phyloP scores from a whole-genome alignment of 108 stramenopile species.

The Pelagomonas calceolata region DNA sequence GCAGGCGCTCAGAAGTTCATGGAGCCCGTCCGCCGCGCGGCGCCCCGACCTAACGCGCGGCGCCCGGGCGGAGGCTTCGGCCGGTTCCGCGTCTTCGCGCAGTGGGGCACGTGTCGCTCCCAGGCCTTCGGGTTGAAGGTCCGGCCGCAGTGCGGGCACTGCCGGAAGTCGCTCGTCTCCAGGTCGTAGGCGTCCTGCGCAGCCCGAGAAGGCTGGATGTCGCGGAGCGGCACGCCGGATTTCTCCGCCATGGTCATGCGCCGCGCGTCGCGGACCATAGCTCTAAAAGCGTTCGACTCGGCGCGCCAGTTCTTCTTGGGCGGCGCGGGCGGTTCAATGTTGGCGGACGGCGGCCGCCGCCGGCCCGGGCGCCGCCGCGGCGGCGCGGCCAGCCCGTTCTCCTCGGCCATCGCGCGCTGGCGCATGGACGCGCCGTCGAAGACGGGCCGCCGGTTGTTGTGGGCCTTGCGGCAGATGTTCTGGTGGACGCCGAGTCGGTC shows the following conservation, averaged over 20 bases:
- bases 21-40: too few relatives aligned
- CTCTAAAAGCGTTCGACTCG: not conserved
- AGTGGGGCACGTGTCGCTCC: slow-evolving; percentile 42
- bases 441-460: not conserved
- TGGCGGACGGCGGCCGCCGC: too few relatives aligned
- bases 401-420: not conserved
- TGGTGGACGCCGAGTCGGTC: not conserved
- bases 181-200: not conserved
- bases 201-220: not conserved
- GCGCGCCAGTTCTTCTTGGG: not conserved
- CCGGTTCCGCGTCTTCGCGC: slow-evolving; percentile 20
- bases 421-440: not conserved
- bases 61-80: not conserved
- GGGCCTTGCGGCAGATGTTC: not conserved
- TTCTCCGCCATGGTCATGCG: not conserved
- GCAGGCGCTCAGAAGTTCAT: too few relatives aligned
- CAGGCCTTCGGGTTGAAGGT: slow-evolving; percentile 40
- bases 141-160: slow-evolving; percentile 44
- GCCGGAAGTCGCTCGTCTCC: slow-evolving; percentile 18
- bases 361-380: too few relatives aligned
- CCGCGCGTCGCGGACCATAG: not conserved
- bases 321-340: too few relatives aligned
- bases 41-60: too few relatives aligned
- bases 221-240: not conserved
- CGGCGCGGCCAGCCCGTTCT: not conserved